Evolutionary conservation across 768 basidiomycete species (phyloP), one percentile per base, ranked within the genome.

Genomic region (Rhizopogon salebrosus): DNA sequence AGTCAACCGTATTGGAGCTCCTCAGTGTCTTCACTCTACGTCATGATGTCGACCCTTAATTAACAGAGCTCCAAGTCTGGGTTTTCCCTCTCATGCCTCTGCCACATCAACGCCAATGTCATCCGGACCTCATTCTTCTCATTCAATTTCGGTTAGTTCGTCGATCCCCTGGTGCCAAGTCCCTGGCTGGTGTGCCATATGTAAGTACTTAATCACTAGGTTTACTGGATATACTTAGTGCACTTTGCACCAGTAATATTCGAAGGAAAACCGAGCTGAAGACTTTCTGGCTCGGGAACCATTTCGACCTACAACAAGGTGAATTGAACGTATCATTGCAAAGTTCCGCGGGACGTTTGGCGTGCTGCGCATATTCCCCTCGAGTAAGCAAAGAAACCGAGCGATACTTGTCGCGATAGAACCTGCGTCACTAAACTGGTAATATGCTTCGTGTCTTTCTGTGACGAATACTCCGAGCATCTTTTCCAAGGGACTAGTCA

Each of bases 71-170:
- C 45, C 50, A 48, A 49, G 57, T 59, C 56, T 59, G 63, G n/a
- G 60, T 54, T 59, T 58, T 55, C 63, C 52, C 26, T 62, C 56
- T 51, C 57, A 43, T 54, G 57, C 62, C 60, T 56, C 54, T 60
- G 57, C 57, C 45, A 49, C 56, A 55, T 62, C 57, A 51, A 58
- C 49, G 46, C 51, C 64, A 48, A 56, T 62, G 60, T 64, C 49
- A 56, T 57, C 63, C 54, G 55, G 54, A 53, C 64, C 62, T 69
- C 62, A 49, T 64, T 58, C 56, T 55, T 59, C 64, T 56, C 65
- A 63, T 56, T 38, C 37, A 14, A 40, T 29, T 13, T 58, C 65
- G 61, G 56, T 56, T 54, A 56, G 50, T 9, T 57, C 51, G 41
- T 46, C 39, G 53, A 54, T 61, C 41, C n/a, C n/a, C n/a, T 63